Evolutionary conservation across 2,329 filamentous ascomycete species (phyloP), one percentile per base, ranked within the genome.

Genomic region (Herpotrichia juniperi): DNA sequence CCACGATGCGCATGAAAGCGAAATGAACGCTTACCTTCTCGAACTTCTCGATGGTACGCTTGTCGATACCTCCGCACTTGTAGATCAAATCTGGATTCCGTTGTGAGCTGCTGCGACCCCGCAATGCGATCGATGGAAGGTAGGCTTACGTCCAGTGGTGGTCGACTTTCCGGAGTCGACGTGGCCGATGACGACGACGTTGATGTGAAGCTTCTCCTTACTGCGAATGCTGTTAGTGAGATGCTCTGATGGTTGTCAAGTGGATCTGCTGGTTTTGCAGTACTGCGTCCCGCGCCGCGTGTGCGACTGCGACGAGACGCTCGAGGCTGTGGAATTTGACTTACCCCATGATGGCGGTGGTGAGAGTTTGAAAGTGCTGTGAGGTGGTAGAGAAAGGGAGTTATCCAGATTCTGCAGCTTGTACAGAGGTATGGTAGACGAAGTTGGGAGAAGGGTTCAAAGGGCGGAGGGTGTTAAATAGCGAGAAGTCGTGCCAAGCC

Each of bases 1-100:
- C 51, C 35, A 50, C 50, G 16, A 17, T 37, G 12, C 53, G 43
- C 28, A 52, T 44, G 32, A 58, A 64, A 61, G 44, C 58, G 57
- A 60, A 62, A 25, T 58, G 51, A 51, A 58, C 54, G 46, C 87
- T 79, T 82, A 96, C 92, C 91, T 99, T 99, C 93, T 99, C 94
- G 88, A 99, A 99, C 90, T 99, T 99, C 90, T 99, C 94, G 80
- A 99, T 99, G 82, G 93, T 97, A 92, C 94, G 93, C 87, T 93
- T 92, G 91, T 99, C 94, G 78, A 97, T 99, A 91, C 94, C 94
- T 89, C 94, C 94, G 87, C 94, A 97, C 90, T 99, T 93, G 92
- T 97, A 97, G 90, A 99, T 97, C 88, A 99, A 88, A 86, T 81
- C 78, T 81, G 74, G 93, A 89, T 79, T 79, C 70, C 73, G 67